Conservation (phyloP, 1,284 basidiomycete genomes). For the Phellopilus nigrolimitatus region DNA sequence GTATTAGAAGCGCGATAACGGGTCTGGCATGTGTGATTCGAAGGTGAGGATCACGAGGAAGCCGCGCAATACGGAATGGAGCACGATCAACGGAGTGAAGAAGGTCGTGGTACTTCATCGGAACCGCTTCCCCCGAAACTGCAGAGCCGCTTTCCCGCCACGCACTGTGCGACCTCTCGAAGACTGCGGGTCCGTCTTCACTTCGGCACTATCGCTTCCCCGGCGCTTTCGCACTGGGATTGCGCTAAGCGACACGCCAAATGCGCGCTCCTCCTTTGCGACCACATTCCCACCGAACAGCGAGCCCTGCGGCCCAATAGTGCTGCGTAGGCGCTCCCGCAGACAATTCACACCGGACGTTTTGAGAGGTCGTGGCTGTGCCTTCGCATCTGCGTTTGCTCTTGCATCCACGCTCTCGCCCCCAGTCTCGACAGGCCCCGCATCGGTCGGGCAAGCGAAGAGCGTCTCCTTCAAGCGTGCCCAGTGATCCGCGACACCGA, state of each 20-base stretch:
- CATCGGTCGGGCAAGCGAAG: neutral
- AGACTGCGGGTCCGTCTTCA: neutral
- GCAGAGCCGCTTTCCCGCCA: neutral
- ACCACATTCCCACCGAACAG: neutral
- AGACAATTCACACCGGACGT: slow-evolving; percentile 6
- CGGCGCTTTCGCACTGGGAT: slow-evolving; percentile 1
- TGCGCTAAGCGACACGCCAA: slow-evolving; percentile 13
- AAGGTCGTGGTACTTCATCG: neutral
- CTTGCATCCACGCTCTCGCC: neutral
- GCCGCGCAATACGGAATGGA: no score
- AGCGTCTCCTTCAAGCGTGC: slow-evolving; percentile 15
- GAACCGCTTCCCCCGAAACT: neutral
- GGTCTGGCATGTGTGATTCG: no score
- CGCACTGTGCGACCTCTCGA: neutral
- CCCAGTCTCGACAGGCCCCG: neutral
- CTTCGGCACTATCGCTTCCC: neutral
- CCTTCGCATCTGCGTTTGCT: neutral
- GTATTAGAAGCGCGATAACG: no score
- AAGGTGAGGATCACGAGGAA: no score
- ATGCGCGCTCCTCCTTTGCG: slow-evolving; percentile 11
- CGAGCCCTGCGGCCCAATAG: neutral
- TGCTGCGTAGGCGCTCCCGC: slow-evolving; percentile 8
- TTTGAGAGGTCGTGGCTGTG: neutral
- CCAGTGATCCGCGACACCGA: slow-evolving; percentile 13
- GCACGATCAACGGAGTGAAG: neutral